A percentile compares a stretch with the other conserved stretches of the same genome.
These are phyloP conservation scores for Wickerhamiella musiphila DNA, from an alignment of 805 yeast genomes.

Conservation along the genomic window DNA sequence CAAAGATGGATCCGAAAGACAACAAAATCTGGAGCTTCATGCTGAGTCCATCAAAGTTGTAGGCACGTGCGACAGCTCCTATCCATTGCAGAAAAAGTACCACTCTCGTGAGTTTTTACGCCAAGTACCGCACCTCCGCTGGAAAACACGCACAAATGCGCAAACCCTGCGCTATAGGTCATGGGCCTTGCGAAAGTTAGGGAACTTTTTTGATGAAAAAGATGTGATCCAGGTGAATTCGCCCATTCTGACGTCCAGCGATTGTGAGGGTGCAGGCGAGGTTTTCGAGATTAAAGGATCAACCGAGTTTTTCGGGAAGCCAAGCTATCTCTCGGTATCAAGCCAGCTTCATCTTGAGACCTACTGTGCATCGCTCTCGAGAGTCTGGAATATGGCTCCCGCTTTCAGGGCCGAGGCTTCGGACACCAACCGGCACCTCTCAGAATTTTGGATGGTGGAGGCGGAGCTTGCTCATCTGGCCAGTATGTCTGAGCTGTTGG, in stretches of 20 bases:
- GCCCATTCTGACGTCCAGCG: slow-evolving; percentile 74
- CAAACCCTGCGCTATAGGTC: slow-evolving; percentile 62
- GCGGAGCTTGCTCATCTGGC: slow-evolving; percentile 62
- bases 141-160: slow-evolving; percentile 49
- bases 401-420: slow-evolving; percentile 89
- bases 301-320: slow-evolving; percentile 35
- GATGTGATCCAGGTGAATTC: slow-evolving; percentile 63
- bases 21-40: slow-evolving; percentile 36
- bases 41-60: slow-evolving; percentile 27
- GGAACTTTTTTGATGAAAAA: slow-evolving; percentile 33
- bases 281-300: slow-evolving; percentile 41
- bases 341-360: slow-evolving; percentile 85
- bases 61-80: slow-evolving; percentile 45
- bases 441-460: slow-evolving; percentile 97
- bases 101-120: slow-evolving; percentile 54
- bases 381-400: slow-evolving; percentile 83
- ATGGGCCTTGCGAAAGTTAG: slow-evolving; percentile 34
- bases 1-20: slow-evolving; percentile 3
- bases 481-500: slow-evolving; percentile 40
- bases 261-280: slow-evolving; percentile 97
- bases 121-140: slow-evolving; percentile 57
- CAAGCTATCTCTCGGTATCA: slow-evolving; percentile 69
- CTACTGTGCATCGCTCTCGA: slow-evolving; percentile 47
- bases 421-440: slow-evolving; percentile 76
- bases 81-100: slow-evolving; percentile 71